Evolutionary conservation across 768 basidiomycete species (phyloP), one percentile per base, ranked within the genome.

Genomic region (Clathrus columnatus): DNA sequence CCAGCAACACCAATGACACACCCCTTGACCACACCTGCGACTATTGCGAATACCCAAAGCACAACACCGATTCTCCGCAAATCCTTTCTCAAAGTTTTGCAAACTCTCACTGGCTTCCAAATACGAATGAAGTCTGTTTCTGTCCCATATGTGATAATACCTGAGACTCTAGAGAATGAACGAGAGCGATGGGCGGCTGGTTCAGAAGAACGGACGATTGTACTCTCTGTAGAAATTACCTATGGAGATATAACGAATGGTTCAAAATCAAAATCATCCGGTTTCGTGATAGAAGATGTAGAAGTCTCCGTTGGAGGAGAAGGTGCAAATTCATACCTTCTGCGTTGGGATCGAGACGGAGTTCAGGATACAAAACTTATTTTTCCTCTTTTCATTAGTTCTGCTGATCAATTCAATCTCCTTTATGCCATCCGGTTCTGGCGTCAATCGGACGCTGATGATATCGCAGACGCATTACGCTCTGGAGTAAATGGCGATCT

Each of bases 81-180:
- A 66, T 90, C 91, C 1, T 93, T 83, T 67, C 79, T 92, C 24
- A 85, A 87, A 63, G 84, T 86, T 0, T 70, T 96, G 17, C 75
- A 77, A 45, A 85, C 88, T 0, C 82, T 85, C 3, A 87, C 88
- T 24, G 92, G 91, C 3, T 87, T 96, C 68, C 78, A 83, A 20
- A 87, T 96, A 23, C 83, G 91, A 29, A 95, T 95, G 93, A 80
- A 91, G n/a, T 93, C 91, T 0, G 86, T 92, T 5, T 91, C 93
- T 60, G 83, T 94, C 10, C 93, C 93, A 0, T 85, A 90, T 61
- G 79, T 93, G 20, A 74, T 91, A 45, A 70, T 91, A 4, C 80
- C 82, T 1, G 76, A 76, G 56, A 57, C 52, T 17, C 44, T n/a
- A 29, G 72, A 74, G n/a, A 77, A 76, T 50, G 77, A 79, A 42